Evolutionary conservation across 768 basidiomycete species (phyloP).

Genomic region (Rhodotorula kratochvilovae): DNA sequence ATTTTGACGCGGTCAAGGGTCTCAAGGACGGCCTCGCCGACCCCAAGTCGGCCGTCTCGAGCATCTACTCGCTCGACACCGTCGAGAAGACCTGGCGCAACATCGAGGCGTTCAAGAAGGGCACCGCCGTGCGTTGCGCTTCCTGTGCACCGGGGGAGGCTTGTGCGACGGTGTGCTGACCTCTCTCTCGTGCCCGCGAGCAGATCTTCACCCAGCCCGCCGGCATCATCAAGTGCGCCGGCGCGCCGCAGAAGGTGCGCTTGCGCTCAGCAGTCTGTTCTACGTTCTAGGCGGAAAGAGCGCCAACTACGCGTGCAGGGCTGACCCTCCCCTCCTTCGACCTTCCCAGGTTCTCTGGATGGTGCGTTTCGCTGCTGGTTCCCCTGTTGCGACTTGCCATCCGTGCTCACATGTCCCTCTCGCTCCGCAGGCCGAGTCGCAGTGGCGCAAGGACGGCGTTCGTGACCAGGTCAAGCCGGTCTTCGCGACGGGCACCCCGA

Average conservation of each 20-base stretch:
- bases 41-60: constrained; percentile 72
- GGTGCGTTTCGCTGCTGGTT: constrained; percentile 40
- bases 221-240: constrained; percentile 85
- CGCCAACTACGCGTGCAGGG: no score
- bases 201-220: constrained; percentile 86
- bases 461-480: constrained; percentile 31
- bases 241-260: constrained; percentile 59
- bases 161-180: neutral
- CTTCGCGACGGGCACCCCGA: constrained; percentile 40
- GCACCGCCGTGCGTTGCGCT: constrained; percentile 61
- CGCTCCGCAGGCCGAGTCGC: constrained; percentile 26
- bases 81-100: constrained; percentile 85
- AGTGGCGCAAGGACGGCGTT: constrained; percentile 44
- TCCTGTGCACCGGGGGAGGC: no score
- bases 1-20: constrained; percentile 71
- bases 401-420: neutral
- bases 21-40: constrained; percentile 72
- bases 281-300: no score
- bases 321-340: neutral
- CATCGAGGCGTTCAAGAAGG: constrained; percentile 67
- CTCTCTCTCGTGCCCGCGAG: neutral
- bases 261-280: constrained; percentile 49
- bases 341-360: constrained; percentile 84
- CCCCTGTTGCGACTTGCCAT: neutral
- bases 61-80: constrained; percentile 84